Conservation (phyloP, 2,329 filamentous ascomycete species). For the Calonectria pauciramosa region DNA sequence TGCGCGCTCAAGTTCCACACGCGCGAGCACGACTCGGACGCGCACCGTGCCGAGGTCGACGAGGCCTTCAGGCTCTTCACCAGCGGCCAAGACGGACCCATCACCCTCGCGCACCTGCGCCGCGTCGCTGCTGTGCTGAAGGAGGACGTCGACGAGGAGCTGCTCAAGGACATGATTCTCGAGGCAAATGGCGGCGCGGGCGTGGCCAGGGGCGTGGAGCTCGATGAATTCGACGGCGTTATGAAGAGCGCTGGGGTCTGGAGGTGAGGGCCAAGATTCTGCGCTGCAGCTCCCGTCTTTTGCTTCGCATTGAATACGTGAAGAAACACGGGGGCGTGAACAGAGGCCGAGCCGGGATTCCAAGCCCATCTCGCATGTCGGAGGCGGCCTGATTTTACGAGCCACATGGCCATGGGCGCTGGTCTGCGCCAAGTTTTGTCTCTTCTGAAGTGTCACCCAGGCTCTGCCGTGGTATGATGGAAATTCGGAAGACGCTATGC, state of each 20-base stretch:
- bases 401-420: neutral
- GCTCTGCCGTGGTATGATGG: neutral
- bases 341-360: neutral
- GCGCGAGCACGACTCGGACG: constrained; percentile 65
- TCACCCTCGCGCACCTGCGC: constrained; percentile 83
- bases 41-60: constrained; percentile 77
- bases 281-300: neutral
- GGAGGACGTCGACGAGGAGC: constrained; percentile 85
- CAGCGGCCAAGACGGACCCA: constrained; percentile 66
- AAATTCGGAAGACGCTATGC: neutral
- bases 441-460: neutral
- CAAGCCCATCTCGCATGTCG: neutral
- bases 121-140: constrained; percentile 85
- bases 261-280: constrained; percentile 63
- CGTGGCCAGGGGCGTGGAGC: constrained; percentile 77
- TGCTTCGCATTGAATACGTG: neutral
- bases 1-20: constrained; percentile 87
- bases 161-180: constrained; percentile 93
- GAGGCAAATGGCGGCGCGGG: constrained; percentile 90
- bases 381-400: neutral
- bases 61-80: constrained; percentile 89
- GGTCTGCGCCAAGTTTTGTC: neutral
- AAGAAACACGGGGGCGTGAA: neutral
- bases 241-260: constrained; percentile 89
- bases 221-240: constrained; percentile 87